Percentiles rank a stretch among this genome's conserved stretches.
These are phyloP conservation scores for Colletotrichum caudatum DNA, from an alignment of 2,329 filamentous ascomycete species.

Conservation along the genomic window DNA sequence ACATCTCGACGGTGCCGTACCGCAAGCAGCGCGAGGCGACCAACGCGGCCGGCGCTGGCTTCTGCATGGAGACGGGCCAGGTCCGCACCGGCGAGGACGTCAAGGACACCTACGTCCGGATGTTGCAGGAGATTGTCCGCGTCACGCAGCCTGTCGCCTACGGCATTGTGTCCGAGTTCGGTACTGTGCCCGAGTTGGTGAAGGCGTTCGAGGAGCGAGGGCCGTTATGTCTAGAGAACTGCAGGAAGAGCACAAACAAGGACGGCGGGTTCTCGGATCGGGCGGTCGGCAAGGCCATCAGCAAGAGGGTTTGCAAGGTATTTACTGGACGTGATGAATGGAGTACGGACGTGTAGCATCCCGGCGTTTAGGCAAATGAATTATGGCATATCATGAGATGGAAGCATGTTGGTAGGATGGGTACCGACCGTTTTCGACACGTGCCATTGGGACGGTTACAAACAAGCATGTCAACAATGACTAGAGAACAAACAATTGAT, in stretches of 20 bases:
- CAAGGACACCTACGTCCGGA: slow-evolving; percentile 76
- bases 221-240: slow-evolving; percentile 70
- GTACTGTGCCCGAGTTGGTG: slow-evolving; percentile 68
- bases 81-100: slow-evolving; percentile 76
- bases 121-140: slow-evolving; percentile 80
- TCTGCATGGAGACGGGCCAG: slow-evolving; percentile 85
- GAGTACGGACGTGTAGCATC: slow-evolving; percentile 64
- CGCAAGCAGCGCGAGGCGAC: slow-evolving; percentile 64
- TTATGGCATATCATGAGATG: background rate
- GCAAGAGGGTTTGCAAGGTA: slow-evolving; percentile 69
- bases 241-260: slow-evolving; percentile 68
- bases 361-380: background rate
- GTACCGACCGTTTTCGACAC: background rate
- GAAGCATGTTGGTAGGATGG: background rate
- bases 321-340: slow-evolving; percentile 68
- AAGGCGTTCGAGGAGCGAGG: slow-evolving; percentile 69
- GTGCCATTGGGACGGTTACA: background rate
- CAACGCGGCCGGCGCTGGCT: slow-evolving; percentile 67
- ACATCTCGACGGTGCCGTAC: slow-evolving; percentile 82
- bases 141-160: slow-evolving; percentile 80
- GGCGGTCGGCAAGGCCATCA: slow-evolving; percentile 68
- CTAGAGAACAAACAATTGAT: background rate
- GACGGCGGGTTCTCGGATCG: slow-evolving; percentile 68
- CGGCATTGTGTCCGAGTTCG: slow-evolving; percentile 73
- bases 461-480: background rate